Evolutionary conservation across 495 filamentous ascomycete genomes (phyloP), one percentile per base, ranked within the genome.

Genomic region (Hypoxylon fragiforme): DNA sequence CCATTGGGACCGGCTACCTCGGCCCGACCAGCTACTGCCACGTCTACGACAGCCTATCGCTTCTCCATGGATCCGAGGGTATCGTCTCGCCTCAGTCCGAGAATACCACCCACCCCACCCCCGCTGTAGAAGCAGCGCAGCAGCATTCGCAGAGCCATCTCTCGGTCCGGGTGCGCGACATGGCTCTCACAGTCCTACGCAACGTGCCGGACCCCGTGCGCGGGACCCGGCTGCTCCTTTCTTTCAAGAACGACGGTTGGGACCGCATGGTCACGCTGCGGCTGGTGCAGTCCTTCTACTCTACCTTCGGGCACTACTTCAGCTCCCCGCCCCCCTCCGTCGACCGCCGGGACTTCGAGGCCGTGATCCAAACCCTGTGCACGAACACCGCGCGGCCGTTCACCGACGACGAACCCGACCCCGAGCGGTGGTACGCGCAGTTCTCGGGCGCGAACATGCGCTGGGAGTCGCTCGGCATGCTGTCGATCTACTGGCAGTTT

Each of bases 401-500:
- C 13, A 57, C 44, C 3, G 62, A 66, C 5, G 48, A 70, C 63
- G 22, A 74, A 70, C 37, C 78, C 65, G 54, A 72, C 56, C 45
- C 67, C 35, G 11, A 71, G 62, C 2, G 44, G 15, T 72, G 69
- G 69, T 19, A 64, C 2, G 24, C 35, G 6, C 61, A 61, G 19
- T 82, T 81, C 26, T 79, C 76, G 0, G 83, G 80, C 0, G 57
- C 62, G 9, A 75, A 77, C 36, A 63, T 82, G 19, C 78, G 83
- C 7, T 88, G 83, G 83, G 84, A 87, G 63, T 65, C 79, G 2
- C 57, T 85, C 2, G 84, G 77, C 0, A 64, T 79, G 26, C 64
- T 86, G 0, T 75, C 82, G n/a, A 62, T 73, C 5, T 66, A 75
- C 31, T 77, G 76, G 44, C 80, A 59, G 21, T 63, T 51, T 20